Base-by-base conservation (phyloP, 2,329 filamentous ascomycete species). In the Hypoxylon sp. region DNA sequence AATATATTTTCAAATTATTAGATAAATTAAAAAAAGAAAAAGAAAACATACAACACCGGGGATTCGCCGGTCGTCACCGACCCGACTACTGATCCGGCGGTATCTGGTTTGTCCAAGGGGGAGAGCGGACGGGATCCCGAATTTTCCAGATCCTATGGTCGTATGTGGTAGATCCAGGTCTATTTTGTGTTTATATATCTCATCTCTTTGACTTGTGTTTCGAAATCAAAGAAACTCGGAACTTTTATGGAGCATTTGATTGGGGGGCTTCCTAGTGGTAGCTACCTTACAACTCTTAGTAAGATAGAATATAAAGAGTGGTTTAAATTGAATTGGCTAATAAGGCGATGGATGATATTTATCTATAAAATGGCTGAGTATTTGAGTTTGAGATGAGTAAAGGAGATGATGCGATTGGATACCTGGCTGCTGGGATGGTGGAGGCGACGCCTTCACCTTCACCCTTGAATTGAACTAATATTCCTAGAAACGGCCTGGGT, bases 71-170 rank as follows among this genome's bases (percentile, higher is more conserved):
- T 59, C 59, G 54, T 58, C 58, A 61, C 19, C 19, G 19, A 22
- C 19, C 19, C 19, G 19, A 22, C 19, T 22, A 22, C 19, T 22
- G 19, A 22, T 66, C 51, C 13, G 35, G 63, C 63, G 29, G 26
- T 66, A 66, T 55, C 57, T 29, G 33, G 54, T 24, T 63, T 59
- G 55, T 62, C 57, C 24, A 19, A 11, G 48, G 59, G 48, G 59
- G 47, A 63, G 59, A 67, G 64, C 64, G 39, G 59, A 62, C 59
- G 58, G 58, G 58, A 63, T 53, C 44, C 58, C 46, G 58, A 62
- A 48, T 62, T 62, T 51, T 63, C 59, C 26, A 59, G 52, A 59
- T 66, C 22, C 47, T 59, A 50, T 52, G 59, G 33, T 55, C 52
- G 51, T 63, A 55, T 55, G 48, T 65, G 55, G 44, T 44, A 39